Percentiles rank a stretch among this genome's conserved stretches.
These are phyloP conservation scores for Stagonosporopsis vannaccii DNA, from an alignment of 2,329 filamentous ascomycete species.

Conservation along the genomic window DNA sequence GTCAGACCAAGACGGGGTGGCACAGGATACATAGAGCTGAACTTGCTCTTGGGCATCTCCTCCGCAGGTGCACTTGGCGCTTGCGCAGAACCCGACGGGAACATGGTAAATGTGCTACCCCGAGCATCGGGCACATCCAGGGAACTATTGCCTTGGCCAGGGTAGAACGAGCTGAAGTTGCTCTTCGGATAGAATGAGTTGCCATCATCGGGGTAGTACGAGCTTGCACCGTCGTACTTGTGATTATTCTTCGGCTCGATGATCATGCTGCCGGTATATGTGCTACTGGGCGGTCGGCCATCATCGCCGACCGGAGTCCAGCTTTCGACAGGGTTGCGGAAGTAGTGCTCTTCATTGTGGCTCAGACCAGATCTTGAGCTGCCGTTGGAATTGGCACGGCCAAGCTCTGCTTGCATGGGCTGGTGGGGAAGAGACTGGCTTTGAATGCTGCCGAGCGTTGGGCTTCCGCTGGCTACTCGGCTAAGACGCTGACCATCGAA, in stretches of 20 bases:
- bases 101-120: constrained; percentile 58
- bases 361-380: constrained; percentile 45
- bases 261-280: constrained; percentile 53
- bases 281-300: constrained; percentile 51
- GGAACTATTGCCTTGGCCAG: constrained; percentile 49
- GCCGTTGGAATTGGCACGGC: constrained; percentile 46
- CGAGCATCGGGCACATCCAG: constrained; percentile 68
- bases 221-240: constrained; percentile 63
- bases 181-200: constrained; percentile 54
- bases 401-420: constrained; percentile 50
- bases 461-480: constrained; percentile 72
- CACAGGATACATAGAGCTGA: constrained; percentile 37
- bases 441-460: constrained; percentile 68
- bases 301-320: constrained; percentile 48
- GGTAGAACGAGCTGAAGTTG: constrained; percentile 62
- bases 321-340: constrained; percentile 40
- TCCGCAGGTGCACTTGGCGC: constrained; percentile 23
- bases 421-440: constrained; percentile 50
- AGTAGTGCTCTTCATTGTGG: constrained; percentile 41
- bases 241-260: constrained; percentile 52
- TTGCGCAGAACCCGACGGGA: constrained; percentile 35
- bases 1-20: constrained; percentile 37
- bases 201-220: constrained; percentile 46
- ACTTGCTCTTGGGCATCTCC: constrained; percentile 30
- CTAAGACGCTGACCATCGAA: constrained; percentile 68